phyloP scores from a whole-genome alignment of 1,284 basidiomycete species.

The Marasmius fiardii region DNA sequence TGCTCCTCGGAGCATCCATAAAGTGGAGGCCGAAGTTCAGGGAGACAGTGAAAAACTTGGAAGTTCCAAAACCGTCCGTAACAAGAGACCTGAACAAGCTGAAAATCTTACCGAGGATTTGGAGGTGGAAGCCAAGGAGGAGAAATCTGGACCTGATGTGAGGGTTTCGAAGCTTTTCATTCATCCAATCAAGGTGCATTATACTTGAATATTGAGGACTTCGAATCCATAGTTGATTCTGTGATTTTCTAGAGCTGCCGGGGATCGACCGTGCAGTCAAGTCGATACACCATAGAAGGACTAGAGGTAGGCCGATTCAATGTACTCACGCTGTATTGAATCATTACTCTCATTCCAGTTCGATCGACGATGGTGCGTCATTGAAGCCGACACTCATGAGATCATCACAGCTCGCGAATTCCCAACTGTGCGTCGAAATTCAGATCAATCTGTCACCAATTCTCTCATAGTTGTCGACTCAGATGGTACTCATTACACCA shows the following conservation, averaged over 20 bases:
- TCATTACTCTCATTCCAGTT: background rate
- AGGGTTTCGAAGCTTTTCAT: background rate
- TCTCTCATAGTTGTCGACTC: background rate
- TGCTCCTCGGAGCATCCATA: too few species aligned
- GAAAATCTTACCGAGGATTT: background rate
- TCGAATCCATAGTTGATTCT: background rate
- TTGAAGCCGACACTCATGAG: background rate
- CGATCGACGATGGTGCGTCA: conserved; percentile 1
- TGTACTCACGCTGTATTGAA: too few species aligned
- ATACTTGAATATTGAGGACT: background rate
- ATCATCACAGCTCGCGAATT: conserved; percentile 4
- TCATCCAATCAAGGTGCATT: conserved; percentile 1
- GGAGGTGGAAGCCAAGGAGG: background rate
- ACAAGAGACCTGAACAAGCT: too few species aligned
- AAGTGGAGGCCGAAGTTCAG: too few species aligned
- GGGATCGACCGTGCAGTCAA: background rate
- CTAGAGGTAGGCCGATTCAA: background rate
- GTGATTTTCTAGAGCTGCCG: background rate
- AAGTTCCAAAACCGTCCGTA: too few species aligned
- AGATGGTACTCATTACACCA: conserved; percentile 3
- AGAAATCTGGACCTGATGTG: background rate
- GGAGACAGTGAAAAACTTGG: too few species aligned
- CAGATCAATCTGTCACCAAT: background rate
- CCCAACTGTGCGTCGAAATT: background rate
- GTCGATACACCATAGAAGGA: conserved; percentile 1